Evolutionary conservation across 179 eudicot genomes (phyloP), one percentile per base, ranked within the genome.

Genomic region (Spinacia oleracea): DNA sequence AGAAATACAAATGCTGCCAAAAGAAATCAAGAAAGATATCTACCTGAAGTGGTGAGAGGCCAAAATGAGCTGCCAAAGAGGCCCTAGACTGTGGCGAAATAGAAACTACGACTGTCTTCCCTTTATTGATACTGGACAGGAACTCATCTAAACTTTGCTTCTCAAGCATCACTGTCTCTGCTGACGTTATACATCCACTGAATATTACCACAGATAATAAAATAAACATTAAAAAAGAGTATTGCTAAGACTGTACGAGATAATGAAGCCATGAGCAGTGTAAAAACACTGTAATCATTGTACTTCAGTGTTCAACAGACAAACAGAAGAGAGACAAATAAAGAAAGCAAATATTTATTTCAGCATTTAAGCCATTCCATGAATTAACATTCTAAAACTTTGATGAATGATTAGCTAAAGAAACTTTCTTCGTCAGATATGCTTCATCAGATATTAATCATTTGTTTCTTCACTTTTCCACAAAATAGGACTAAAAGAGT

Each of bases 101-200:
- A 69, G 99, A 96, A 58, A 96, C 92, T 79, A 96, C 81, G 50
- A 94, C 94, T 70, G 92, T 77, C 81, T 87, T 91, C 70, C 98
- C 97, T 77, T 83, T 80, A 18, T 89, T 74, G 60, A 96, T 87
- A 81, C 81, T 88, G 31, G 89, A 88, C 60, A 96, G 86, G 70
- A 96, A 96, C 84, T 96, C 99, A 73, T 94, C 99, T 84, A 89
- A 81, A 86, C 98, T 92, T 80, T 94, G 99, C 90, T 96, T 96
- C 90, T 96, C 97, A 80, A 96, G 98, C 99, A 94, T 94, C 68
- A 94, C 94, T 5, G 98, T 96, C 86, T 96, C 98, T 34, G 98
- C 99, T 74, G 97, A 92, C 34, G 99, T 96, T 70, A 96, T 86
- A 85, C 99, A 96, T 70, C 99, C 99, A 83, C 98, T 96, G 97